Base-by-base conservation (phyloP, 768 basidiomycete species). In the Amanita phalloides region DNA sequence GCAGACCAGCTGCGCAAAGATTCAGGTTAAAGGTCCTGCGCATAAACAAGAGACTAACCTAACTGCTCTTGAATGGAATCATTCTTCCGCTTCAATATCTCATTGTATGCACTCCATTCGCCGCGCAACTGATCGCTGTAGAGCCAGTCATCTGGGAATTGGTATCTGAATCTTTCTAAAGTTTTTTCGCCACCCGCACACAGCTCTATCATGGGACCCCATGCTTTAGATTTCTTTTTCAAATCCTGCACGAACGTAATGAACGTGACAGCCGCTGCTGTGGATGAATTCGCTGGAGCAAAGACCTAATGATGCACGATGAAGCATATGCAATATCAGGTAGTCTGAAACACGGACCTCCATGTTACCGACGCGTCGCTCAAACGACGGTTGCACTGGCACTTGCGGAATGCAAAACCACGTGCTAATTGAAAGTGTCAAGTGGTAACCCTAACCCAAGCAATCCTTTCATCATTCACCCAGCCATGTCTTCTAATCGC, bases 241-340 rank as follows among this genome's bases (percentile, higher is more conserved):
- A 98, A 78, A 75, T 98, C 96, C 68, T 99, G 96, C 2, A 99
- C 95, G 64, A 97, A 98, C 23, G 96, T 99, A 68, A 99, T 99
- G 68, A 99, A 96, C 1, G 90, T 89, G 58, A 99, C 96, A 67
- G 96, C 93, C 48, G 94, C 93, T 44, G 95, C 94, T 67, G 96
- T 99, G 56, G 95, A 95, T 32, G 90, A 90, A 63, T 85, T 89
- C 64, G 80, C 77, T 67, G 85, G 77, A 70, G 82, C 78, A 62
- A 89, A 81, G 53, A 71, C 77, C 82, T 84, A 35, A 28, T 11
- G 6, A 36, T 8, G 41, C 6, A 36, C 10, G 30, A 4, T 13
- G 0, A 20, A 11, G 30, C 35, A 3, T 13, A 0, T 9, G 13
- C 20, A 21, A 11, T 8, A 6, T 11, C 20, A 13, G 11, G 23